Conservation (phyloP, 2,329 filamentous ascomycete species). For the Aspergillus felis region DNA sequence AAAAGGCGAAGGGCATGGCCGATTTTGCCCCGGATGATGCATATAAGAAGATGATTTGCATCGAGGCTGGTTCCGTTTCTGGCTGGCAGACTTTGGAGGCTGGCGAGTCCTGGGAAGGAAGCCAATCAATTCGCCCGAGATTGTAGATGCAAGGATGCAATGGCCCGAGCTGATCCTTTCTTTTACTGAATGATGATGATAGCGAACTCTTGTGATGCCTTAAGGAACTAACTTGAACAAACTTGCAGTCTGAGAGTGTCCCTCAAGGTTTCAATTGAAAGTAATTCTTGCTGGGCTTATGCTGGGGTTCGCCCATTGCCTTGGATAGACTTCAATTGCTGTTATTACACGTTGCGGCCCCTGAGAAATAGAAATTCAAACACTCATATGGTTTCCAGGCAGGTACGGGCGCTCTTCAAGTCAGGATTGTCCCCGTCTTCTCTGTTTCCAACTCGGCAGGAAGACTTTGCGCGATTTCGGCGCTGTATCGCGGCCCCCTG, state of each 20-base stretch:
- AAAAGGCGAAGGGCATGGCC: constrained; percentile 74
- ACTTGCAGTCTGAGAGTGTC: not conserved
- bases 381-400: not conserved
- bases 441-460: constrained; percentile 33
- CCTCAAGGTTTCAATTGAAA: not conserved
- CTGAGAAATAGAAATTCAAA: not conserved
- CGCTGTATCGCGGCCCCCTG: constrained; percentile 39
- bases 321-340: not conserved
- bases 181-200: constrained; percentile 1
- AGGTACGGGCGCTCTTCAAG: not conserved
- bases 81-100: constrained; percentile 81
- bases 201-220: not conserved
- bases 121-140: constrained; percentile 52
- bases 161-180: not conserved
- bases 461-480: constrained; percentile 53
- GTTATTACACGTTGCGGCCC: too few relatives aligned
- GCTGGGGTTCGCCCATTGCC: too few relatives aligned
- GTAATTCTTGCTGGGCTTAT: not conserved
- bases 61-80: constrained; percentile 82
- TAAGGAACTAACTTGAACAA: not conserved
- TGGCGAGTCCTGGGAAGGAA: constrained; percentile 66
- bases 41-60: constrained; percentile 89
- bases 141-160: constrained; percentile 14
- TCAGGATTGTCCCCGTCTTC: not conserved
- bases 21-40: constrained; percentile 89